These are phyloP conservation scores for Clonostachys byssicola DNA, from an alignment of 2,329 filamentous ascomycete genomes.

Conservation along the genomic window DNA sequence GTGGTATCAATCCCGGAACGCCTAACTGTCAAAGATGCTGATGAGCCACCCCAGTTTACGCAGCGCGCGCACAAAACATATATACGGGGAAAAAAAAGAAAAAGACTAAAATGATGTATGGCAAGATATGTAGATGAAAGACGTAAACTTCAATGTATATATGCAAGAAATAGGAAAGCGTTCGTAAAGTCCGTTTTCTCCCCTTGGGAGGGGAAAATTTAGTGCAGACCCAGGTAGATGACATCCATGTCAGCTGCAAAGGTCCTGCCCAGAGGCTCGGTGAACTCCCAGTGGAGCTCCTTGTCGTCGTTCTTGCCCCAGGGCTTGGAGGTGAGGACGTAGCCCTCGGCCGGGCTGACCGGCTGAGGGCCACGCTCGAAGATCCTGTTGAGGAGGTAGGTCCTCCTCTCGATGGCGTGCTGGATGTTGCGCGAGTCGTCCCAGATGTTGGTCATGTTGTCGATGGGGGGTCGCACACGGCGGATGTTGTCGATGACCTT, in stretches of 20 bases:
- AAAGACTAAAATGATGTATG: too few relatives aligned
- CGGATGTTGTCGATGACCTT: slow-evolving; percentile 49
- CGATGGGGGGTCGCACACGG: slow-evolving; percentile 47
- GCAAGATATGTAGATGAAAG: too few relatives aligned
- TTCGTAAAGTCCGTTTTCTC: too few relatives aligned
- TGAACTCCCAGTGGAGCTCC: slow-evolving; percentile 26
- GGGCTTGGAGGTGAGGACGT: slow-evolving; percentile 16
- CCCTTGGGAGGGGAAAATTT: too few relatives aligned
- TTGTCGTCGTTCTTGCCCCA: slow-evolving; percentile 18
- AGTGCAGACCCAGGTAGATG: slow-evolving; percentile 15
- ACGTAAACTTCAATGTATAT: too few relatives aligned
- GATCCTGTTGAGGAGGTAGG: slow-evolving; percentile 18
- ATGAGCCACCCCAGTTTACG: too few relatives aligned
- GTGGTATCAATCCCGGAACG: too few relatives aligned
- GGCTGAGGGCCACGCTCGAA: slow-evolving; percentile 7
- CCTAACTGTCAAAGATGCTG: too few relatives aligned
- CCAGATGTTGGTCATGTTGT: slow-evolving; percentile 56
- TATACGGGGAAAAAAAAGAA: too few relatives aligned
- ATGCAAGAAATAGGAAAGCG: too few relatives aligned
- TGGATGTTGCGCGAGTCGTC: slow-evolving; percentile 48
- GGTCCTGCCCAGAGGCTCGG: slow-evolving; percentile 22
- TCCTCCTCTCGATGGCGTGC: slow-evolving; percentile 35
- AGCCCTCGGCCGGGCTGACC: slow-evolving; percentile 18
- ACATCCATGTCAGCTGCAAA: slow-evolving; percentile 31
- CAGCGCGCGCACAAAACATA: too few relatives aligned